Evolutionary conservation across 2,329 filamentous ascomycete species (phyloP), one percentile per base, ranked within the genome.

Genomic region (Sporothrix protearum): DNA sequence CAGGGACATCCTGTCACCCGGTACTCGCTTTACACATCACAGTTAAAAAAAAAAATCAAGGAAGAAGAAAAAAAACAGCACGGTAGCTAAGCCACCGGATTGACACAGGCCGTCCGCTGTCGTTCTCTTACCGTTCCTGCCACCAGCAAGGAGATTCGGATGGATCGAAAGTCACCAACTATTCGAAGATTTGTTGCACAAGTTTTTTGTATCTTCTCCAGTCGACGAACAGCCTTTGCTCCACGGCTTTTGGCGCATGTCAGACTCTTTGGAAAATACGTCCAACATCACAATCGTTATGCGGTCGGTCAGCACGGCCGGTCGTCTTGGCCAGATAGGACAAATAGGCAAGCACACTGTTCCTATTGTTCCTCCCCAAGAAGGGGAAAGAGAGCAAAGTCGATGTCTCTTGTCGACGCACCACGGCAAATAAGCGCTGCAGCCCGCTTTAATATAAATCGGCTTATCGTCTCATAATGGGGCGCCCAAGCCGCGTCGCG

Each of bases 361-460:
- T 16, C 22, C 19, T 42, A 19, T 33, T 8, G 61, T 2, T 16
- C 39, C 8, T 25, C 19, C 63, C 42, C 42, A 33, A 66, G 42
- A 33, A 39, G 47, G 53, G 47, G 64, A 68, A 53, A 49, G 42
- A 66, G 25, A 19, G n/a, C 42, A 66, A 42, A 66, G 4, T 7
- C 42, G 25, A 67, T 67, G 25, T 42, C 45, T 55, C 66, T 33
- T 59, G 67, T 51, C 36, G 51, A 51, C 36, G 42, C 36, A 49
- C 68, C 42, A 22, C 28, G 30, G 68, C 68, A 42, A 70, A 51
- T 69, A 69, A 69, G 68, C 68, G 68, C 68, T 69, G 53, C 67
- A 69, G 59, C 68, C 53, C 25, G 68, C 42, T 51, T 55, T 51
- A 61, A 63, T 47, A 49, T 16, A 33, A 51, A 45, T 59, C 67